Base-by-base conservation (phyloP, 2,329 filamentous ascomycete species). In the Arthroderma sp. region DNA sequence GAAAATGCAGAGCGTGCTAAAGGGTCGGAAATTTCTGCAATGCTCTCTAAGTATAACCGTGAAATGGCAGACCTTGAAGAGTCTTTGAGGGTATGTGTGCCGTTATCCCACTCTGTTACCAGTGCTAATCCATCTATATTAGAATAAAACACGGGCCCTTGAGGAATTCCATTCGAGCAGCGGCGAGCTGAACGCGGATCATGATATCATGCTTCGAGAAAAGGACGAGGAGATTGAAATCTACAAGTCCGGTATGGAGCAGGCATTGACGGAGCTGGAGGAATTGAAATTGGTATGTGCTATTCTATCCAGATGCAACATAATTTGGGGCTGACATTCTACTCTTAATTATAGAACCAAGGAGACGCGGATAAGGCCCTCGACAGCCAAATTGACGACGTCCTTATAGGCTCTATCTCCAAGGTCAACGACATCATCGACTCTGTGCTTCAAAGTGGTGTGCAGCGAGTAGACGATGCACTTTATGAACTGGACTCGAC, bases 351-450 rank as follows among this genome's bases (percentile, higher is more conserved):
- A 17, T 56, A 83, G 72, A 86, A 81, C 66, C 83, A 85, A 68
- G 85, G 82, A 67, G 87, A 85, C 58, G 85, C 83, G 9, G 91
- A 96, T 68, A 77, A 85, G 61, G 89, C 85, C 1, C 78, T 95
- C 56, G 91, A 97, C 67, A 87, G 87, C 35, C 88, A 95, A 70
- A 89, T 98, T 61, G 91, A 97, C 71, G 86, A 86, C 43, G 80
- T 98, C 61, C 84, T 97, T 60, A 79, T 93, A 63, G 81, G 89
- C 61, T 94, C 90, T 66, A 79, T 96, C 53, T 82, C 86, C 69
- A 96, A 95, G 78, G 91, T 98, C 71, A 93, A 95, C 75, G 90
- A 95, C 65, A 91, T 98, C 56, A 95, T 98, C 64, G 93, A 98
- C 71, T 95, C 91, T 0, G 93, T 98, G 2, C 78, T 98, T 39